Evolutionary conservation across 805 yeast species (phyloP), one percentile per base, ranked within the genome.

Genomic region (Torulaspora maleeae): DNA sequence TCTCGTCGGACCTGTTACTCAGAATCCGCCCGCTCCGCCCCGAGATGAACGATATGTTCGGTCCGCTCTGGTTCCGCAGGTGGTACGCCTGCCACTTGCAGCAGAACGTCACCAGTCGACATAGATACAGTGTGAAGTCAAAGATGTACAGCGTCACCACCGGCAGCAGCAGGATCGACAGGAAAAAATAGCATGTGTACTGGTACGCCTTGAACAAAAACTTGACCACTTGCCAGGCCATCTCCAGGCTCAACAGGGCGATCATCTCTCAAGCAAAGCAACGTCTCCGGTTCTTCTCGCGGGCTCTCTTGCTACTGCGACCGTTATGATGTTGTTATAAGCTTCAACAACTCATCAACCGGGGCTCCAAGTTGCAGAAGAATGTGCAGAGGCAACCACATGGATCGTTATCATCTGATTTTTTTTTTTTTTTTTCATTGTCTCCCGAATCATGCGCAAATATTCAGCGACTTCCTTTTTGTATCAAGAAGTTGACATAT

Each of bases 151-250:
- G 30, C 10, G 20, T 29, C 4, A 45, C n/a, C 16, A 45, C 49
- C 27, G 49, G 49, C 24, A 36, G 36, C 34, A 41, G 15, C 36
- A 45, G 35, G 20, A 41, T n/a, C 13, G 41, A 19, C 29, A 45
- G 25, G 16, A 36, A 45, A 27, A 38, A 30, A n/a, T 45, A 45
- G 36, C 49, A 45, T 11, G 49, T 38, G 39, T 41, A 45, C 24
- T 41, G 49, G 13, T 41, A 45, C 7, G 38, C 34, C 12, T 39
- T 25, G 35, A 41, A 41, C 13, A 45, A 15, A 19, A 45, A 13
- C 35, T 20, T 39, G n/a, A 30, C 29, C 7, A 32, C 30, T 24
- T 25, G 29, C 49, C 49, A 41, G 22, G 32, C 25, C 30, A 10
- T 13, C 20, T 45, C 49, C 30, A 36, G 25, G n/a, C 34, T 38